Evolutionary conservation across 2,329 filamentous ascomycete species (phyloP).

Genomic region (Botryosphaeria dothidea): DNA sequence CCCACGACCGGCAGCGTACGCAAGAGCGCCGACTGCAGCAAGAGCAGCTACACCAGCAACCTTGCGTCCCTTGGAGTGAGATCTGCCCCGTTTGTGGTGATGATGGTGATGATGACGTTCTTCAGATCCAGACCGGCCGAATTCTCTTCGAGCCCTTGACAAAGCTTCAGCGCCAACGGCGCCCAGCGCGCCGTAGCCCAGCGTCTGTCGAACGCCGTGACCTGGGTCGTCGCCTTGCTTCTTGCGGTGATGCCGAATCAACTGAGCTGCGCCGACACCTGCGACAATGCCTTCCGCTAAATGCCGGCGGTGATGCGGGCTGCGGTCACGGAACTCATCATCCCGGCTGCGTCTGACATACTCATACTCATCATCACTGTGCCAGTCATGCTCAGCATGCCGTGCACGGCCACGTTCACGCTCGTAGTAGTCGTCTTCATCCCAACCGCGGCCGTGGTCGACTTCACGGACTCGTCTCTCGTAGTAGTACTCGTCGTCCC

Average conservation of each 20-base stretch:
- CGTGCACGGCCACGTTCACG: constrained; percentile 37
- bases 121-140: constrained; percentile 49
- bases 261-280: constrained; percentile 61
- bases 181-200: constrained; percentile 63
- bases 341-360: constrained; percentile 57
- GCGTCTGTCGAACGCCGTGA: constrained; percentile 52
- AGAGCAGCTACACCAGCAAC: constrained; percentile 61
- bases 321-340: constrained; percentile 32
- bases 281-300: constrained; percentile 64
- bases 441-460: constrained; percentile 48
- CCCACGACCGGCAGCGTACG: constrained; percentile 52
- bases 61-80: constrained; percentile 48
- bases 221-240: constrained; percentile 56
- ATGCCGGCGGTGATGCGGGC: constrained; percentile 56
- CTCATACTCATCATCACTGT: constrained; percentile 63
- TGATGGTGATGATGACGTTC: constrained; percentile 28
- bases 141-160: constrained; percentile 51
- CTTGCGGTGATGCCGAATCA: constrained; percentile 60
- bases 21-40: constrained; percentile 61
- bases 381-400: constrained; percentile 38
- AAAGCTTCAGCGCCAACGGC: constrained; percentile 62
- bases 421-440: constrained; percentile 38
- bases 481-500: constrained; percentile 64
- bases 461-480: constrained; percentile 58
- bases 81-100: constrained; percentile 32